Evolutionary conservation across 2,329 filamentous ascomycete species (phyloP).

Genomic region (Monascus ruber): DNA sequence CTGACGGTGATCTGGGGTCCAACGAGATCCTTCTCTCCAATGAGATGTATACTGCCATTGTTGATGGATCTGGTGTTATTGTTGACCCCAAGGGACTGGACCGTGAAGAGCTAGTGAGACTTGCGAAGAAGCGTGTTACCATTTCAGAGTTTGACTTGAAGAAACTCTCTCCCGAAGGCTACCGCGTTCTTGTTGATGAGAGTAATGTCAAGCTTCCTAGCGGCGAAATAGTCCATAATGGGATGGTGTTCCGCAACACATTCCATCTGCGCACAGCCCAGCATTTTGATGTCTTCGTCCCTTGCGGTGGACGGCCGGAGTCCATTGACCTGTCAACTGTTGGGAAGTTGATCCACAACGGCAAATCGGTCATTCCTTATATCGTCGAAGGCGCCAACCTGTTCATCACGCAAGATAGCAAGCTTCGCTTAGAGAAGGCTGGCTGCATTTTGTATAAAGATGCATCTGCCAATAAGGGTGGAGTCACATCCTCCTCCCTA

Average conservation of each 20-base stretch:
- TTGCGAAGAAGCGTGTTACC: conserved; percentile 82
- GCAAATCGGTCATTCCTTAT: conserved; percentile 79
- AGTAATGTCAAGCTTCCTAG: conserved; percentile 75
- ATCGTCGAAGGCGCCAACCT: conserved; percentile 97
- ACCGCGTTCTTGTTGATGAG: conserved; percentile 86
- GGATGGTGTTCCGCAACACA: conserved; percentile 91
- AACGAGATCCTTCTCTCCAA: conserved; percentile 95
- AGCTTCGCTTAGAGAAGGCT: conserved; percentile 87
- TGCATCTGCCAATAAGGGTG: conserved; percentile 95
- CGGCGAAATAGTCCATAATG: conserved; percentile 80
- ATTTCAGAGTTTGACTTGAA: conserved; percentile 73
- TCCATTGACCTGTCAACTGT: conserved; percentile 88
- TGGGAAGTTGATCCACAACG: conserved; percentile 76
- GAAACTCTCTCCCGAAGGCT: conserved; percentile 80
- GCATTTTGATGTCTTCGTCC: conserved; percentile 79
- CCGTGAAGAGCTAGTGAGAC: conserved; percentile 66
- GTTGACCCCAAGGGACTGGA: conserved; percentile 86
- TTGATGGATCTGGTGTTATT: conserved; percentile 92
- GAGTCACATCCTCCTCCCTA: conserved; percentile 91
- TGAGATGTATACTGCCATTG: conserved; percentile 88
- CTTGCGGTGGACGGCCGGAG: conserved; percentile 90
- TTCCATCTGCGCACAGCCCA: conserved; percentile 78
- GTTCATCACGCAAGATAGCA: conserved; percentile 97
- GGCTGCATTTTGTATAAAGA: conserved; percentile 96
- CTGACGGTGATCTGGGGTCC: conserved; percentile 90